These are phyloP conservation scores for Diutina siamensis DNA, from an alignment of 1,139 yeast species.

Conservation along the genomic window DNA sequence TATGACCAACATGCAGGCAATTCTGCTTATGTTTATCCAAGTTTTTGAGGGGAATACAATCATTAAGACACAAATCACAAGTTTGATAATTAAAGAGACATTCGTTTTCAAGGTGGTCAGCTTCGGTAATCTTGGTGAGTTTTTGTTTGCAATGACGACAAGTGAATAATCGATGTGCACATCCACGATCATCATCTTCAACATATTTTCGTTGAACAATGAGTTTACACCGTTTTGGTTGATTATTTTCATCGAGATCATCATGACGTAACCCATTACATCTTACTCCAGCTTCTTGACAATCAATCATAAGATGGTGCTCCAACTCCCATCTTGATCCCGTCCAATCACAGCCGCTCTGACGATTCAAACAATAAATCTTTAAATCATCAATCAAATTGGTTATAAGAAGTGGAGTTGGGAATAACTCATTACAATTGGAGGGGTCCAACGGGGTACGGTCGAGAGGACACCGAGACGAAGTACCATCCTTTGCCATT, in stretches of 20 bases:
- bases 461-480: conserved; percentile 46
- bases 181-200: conserved; percentile 9
- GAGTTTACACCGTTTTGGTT: conserved; percentile 10
- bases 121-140: conserved; percentile 21
- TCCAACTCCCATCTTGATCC: conserved; percentile 53
- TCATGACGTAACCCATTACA: conserved; percentile 24
- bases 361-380: conserved; percentile 42
- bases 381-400: conserved; percentile 51
- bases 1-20: conserved; percentile 22
- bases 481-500: conserved; percentile 12
- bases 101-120: conserved; percentile 24
- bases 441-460: conserved; percentile 35
- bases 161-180: conserved; percentile 24
- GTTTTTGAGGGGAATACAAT: conserved; percentile 26
- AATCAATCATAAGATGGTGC: conserved; percentile 37
- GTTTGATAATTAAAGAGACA: conserved; percentile 30
- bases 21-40: conserved; percentile 24
- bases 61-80: conserved; percentile 31
- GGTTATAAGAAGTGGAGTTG: conserved; percentile 51
- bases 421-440: conserved; percentile 35
- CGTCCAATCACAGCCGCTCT: conserved; percentile 46
- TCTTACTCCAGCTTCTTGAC: conserved; percentile 39
- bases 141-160: conserved; percentile 30
- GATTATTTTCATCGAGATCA: conserved; percentile 6
- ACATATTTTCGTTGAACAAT: conserved; percentile 16